Conservation (phyloP, 805 yeast species). For the Candida chilensis region DNA sequence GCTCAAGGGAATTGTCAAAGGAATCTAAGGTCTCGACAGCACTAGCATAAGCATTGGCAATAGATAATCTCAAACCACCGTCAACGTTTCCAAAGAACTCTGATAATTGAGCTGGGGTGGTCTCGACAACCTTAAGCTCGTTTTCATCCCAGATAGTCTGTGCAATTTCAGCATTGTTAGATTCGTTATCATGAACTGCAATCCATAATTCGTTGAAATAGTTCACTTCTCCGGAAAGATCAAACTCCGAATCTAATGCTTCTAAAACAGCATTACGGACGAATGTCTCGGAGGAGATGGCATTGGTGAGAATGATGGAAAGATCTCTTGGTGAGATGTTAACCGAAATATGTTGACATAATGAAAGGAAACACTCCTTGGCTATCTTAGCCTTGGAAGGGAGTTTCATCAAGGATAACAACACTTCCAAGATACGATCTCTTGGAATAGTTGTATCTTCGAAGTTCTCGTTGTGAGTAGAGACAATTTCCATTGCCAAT, state of each 20-base stretch:
- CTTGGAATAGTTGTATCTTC: conserved; percentile 65
- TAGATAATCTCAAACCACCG: conserved; percentile 62
- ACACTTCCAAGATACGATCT: conserved; percentile 45
- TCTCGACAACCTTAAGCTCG: conserved; percentile 34
- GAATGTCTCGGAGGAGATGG: conserved; percentile 55
- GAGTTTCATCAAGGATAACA: conserved; percentile 59
- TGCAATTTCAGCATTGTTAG: conserved; percentile 55
- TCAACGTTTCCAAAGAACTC: conserved; percentile 43
- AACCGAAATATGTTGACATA: conserved; percentile 70
- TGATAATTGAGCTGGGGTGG: conserved; percentile 38
- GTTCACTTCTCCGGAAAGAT: conserved; percentile 34
- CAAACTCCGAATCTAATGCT: conserved; percentile 77
- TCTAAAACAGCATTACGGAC: conserved; percentile 78
- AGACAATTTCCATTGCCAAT: conserved; percentile 67
- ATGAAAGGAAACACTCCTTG: conserved; percentile 71
- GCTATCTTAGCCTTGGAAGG: conserved; percentile 76
- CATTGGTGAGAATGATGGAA: conserved; percentile 41
- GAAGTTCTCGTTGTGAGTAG: conserved; percentile 61
- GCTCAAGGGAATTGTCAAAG: conserved; percentile 24
- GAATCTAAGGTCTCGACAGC: conserved; percentile 26
- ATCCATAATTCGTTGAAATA: conserved; percentile 71
- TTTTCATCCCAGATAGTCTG: conserved; percentile 82
- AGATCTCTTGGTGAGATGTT: conserved; percentile 51
- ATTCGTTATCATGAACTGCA: conserved; percentile 65
- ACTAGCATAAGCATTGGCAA: conserved; percentile 63